Conservation (phyloP, 345 rosid species). For the Eucalyptus globulus region DNA sequence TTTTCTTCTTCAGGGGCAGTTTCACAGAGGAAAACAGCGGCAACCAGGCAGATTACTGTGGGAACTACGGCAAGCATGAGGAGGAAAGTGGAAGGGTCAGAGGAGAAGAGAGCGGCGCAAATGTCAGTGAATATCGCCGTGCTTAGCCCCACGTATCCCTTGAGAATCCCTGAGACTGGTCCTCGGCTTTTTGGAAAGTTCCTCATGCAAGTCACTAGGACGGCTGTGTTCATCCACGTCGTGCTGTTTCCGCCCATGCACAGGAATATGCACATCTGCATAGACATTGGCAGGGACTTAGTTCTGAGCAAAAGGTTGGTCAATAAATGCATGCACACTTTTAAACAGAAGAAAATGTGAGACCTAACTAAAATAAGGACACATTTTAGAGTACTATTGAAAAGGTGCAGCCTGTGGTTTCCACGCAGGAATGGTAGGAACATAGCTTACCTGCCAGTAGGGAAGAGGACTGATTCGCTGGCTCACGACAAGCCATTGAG, state of each 20-base stretch:
- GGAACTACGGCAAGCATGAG: constrained; percentile 45
- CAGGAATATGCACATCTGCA: constrained; percentile 51
- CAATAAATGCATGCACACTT: neutral
- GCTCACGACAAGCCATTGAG: constrained; percentile 65
- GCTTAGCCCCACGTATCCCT: constrained; percentile 54
- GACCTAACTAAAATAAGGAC: neutral
- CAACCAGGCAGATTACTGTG: constrained; percentile 29
- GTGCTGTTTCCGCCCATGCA: constrained; percentile 61
- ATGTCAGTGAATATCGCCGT: constrained; percentile 56
- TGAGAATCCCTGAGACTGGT: constrained; percentile 47
- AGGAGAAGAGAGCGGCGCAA: constrained; percentile 37
- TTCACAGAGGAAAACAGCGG: constrained; percentile 33
- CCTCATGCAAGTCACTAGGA: constrained; percentile 51
- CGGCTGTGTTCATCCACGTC: constrained; percentile 69
- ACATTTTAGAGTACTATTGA: neutral
- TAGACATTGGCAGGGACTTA: neutral
- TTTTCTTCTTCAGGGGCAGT: constrained; percentile 22
- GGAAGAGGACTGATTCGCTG: constrained; percentile 30
- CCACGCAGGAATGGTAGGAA: too few relatives aligned
- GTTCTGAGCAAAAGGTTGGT: neutral
- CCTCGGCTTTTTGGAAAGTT: constrained; percentile 53
- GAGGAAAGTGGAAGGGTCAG: constrained; percentile 32
- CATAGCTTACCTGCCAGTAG: constrained; percentile 43
- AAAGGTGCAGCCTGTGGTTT: neutral
- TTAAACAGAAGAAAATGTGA: neutral